Base-by-base conservation (phyloP, 495 filamentous ascomycete species). In the Tuber brumale region DNA sequence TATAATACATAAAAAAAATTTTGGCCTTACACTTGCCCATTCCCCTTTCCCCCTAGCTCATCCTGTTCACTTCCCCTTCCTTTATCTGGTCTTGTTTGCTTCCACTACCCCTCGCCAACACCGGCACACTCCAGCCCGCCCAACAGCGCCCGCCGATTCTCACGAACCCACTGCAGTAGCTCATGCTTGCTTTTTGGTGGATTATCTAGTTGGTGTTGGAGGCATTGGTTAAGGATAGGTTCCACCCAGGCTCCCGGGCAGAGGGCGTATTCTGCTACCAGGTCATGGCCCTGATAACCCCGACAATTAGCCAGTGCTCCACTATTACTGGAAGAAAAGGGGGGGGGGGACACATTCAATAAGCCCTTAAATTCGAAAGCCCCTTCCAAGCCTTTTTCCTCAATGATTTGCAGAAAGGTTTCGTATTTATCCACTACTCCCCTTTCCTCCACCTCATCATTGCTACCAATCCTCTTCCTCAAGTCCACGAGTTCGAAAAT, bases 181-280 rank as follows among this genome's bases (percentile, higher is more conserved):
- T 91, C 89, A 76, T 92, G 89, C 75, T 96, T 85, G 8, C 87
- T 93, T 35, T 86, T 88, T 3, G 88, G 88, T 4, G 94, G 93
- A 82, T 97, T 89, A 44, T 91, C 86, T 41, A 98, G 86, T 85
- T 98, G 96, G 93, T 94, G 97, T 74, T 89, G 89, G 83, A 95
- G 87, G 43, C 90, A 89, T 23, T 91, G 84, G 9, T 92, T 89
- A 69, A 95, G 82, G 21, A 93, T 94, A 74, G 85, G 85, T 75
- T 88, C 88, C 87, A 94, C 89, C 95, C 95, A 98, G 21, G 86
- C 89, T 9, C 95, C 95, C 2, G 89, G 88, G 77, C 87, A 88
- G 3, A 85, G 86, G 23, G 39, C n/a, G 0, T 86, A 86, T 23
- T 97, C 83, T 14, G 84, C 88, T 41, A 87, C 85, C 51, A 97